These are phyloP conservation scores for Hypoxylon sp. DNA, from an alignment of 2,329 filamentous ascomycete genomes.

Conservation along the genomic window DNA sequence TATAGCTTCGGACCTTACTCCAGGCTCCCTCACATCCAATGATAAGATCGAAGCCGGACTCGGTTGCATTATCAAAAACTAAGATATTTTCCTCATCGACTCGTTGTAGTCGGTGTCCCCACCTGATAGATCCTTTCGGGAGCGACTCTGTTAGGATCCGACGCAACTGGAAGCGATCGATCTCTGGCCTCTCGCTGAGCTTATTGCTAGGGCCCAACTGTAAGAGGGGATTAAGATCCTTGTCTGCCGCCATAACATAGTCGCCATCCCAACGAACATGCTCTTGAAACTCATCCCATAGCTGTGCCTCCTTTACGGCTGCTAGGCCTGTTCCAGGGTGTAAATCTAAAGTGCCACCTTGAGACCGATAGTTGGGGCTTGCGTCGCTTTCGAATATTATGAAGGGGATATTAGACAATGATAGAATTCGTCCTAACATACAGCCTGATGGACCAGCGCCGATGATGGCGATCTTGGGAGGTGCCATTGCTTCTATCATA, in stretches of 20 bases:
- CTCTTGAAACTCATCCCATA: conserved; percentile 66
- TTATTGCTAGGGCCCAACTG: conserved; percentile 54
- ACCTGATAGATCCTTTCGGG: conserved; percentile 62
- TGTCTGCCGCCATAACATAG: conserved; percentile 63
- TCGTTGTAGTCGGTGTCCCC: conserved; percentile 61
- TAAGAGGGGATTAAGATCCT: conserved; percentile 56
- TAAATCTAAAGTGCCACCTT: conserved; percentile 70
- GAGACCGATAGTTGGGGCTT: conserved; percentile 61
- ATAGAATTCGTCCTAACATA: conserved; percentile 67
- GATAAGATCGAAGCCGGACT: conserved; percentile 58
- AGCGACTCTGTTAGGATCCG: conserved; percentile 63
- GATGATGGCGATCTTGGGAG: conserved; percentile 62
- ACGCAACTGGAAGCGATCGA: conserved; percentile 65
- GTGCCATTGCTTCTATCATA: conserved; percentile 32
- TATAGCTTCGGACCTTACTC: conserved; percentile 55
- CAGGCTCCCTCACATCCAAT: conserved; percentile 58
- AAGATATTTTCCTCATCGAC: conserved; percentile 57
- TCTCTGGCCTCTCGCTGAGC: conserved; percentile 64
- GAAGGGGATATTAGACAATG: conserved; percentile 61
- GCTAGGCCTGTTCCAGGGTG: conserved; percentile 66
- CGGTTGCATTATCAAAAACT: conserved; percentile 56
- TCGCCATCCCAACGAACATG: conserved; percentile 68
- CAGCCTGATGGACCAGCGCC: conserved; percentile 66
- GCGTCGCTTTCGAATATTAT: conserved; percentile 67
- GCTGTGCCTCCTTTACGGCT: conserved; percentile 65